Percentiles rank a stretch among this genome's conserved stretches.
phyloP scores from a whole-genome alignment of 2,329 filamentous ascomycete genomes.

The Colletotrichum sidae region DNA sequence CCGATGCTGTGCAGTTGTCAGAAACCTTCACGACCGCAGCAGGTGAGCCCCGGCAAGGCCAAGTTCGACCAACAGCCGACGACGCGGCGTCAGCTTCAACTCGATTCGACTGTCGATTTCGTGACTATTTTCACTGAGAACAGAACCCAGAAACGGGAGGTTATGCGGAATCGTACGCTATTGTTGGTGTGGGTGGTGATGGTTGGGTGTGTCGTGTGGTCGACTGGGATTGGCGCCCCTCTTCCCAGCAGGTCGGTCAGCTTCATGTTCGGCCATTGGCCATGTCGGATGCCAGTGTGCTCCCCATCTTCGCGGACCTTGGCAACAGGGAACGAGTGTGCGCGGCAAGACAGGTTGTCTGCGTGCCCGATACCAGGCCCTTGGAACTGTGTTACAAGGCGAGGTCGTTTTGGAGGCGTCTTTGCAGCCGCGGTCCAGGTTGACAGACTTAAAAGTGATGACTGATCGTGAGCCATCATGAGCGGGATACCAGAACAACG shows the following conservation, averaged over 20 bases:
- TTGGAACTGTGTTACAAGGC: slow-evolving; percentile 20
- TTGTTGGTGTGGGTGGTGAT: slow-evolving; percentile 11
- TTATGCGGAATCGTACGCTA: not conserved
- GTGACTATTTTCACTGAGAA: not conserved
- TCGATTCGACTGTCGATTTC: slow-evolving; percentile 13
- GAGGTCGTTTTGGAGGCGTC: slow-evolving; percentile 2
- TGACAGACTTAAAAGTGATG: no score
- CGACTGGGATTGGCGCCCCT: slow-evolving; percentile 17
- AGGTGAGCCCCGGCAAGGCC: not conserved
- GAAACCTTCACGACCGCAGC: not conserved
- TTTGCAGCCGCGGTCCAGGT: slow-evolving; percentile 4
- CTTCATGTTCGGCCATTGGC: slow-evolving; percentile 19
- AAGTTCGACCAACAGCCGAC: slow-evolving; percentile 24
- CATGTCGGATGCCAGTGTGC: slow-evolving; percentile 1
- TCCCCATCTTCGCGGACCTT: slow-evolving; percentile 14
- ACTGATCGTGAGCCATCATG: no score
- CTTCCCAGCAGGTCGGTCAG: slow-evolving; percentile 25
- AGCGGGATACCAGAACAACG: not conserved
- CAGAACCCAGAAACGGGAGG: not conserved
- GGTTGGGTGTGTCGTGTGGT: slow-evolving; percentile 5
- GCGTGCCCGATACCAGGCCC: slow-evolving; percentile 15
- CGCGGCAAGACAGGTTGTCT: slow-evolving; percentile 6
- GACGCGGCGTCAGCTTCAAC: slow-evolving; percentile 20
- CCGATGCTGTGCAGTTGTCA: slow-evolving; percentile 5
- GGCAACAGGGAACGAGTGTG: slow-evolving; percentile 8